phyloP scores from a whole-genome alignment of 108 stramenopile genomes.

The Aurantiochytrium sp. region DNA sequence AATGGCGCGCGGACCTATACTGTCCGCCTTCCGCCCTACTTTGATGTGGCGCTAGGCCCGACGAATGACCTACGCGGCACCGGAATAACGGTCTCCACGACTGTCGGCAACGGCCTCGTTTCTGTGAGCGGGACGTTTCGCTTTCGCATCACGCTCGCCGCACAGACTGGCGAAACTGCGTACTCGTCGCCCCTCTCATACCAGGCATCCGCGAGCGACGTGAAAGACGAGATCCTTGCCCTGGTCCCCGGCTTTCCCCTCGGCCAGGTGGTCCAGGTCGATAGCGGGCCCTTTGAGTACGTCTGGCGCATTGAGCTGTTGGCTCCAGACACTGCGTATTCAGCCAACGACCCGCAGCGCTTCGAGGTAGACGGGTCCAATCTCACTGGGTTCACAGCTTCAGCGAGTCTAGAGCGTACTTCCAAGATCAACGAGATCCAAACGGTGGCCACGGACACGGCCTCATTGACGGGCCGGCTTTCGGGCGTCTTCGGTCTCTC shows the following conservation, averaged over 20 bases:
- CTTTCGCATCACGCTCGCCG: background rate
- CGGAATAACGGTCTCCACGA: no score
- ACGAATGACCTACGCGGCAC: no score
- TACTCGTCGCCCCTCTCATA: background rate
- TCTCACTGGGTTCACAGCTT: background rate
- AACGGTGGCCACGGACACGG: background rate
- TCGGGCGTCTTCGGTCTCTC: background rate
- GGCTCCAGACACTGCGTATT: background rate
- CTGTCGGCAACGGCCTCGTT: background rate
- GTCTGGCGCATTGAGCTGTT: background rate
- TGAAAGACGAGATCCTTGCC: background rate
- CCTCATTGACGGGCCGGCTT: background rate
- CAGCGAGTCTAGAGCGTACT: background rate
- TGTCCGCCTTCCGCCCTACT: no score
- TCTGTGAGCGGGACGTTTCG: background rate
- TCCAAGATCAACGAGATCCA: background rate
- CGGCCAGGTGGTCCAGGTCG: background rate
- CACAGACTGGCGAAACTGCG: background rate
- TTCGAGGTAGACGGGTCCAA: background rate
- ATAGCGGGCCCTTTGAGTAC: background rate
- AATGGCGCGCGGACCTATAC: no score
- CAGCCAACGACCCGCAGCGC: background rate
- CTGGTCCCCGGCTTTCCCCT: background rate
- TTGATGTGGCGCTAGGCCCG: no score
- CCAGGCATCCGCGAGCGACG: background rate